Base-by-base conservation (phyloP, 2,329 filamentous ascomycete species). In the Colletotrichum nymphaeae region DNA sequence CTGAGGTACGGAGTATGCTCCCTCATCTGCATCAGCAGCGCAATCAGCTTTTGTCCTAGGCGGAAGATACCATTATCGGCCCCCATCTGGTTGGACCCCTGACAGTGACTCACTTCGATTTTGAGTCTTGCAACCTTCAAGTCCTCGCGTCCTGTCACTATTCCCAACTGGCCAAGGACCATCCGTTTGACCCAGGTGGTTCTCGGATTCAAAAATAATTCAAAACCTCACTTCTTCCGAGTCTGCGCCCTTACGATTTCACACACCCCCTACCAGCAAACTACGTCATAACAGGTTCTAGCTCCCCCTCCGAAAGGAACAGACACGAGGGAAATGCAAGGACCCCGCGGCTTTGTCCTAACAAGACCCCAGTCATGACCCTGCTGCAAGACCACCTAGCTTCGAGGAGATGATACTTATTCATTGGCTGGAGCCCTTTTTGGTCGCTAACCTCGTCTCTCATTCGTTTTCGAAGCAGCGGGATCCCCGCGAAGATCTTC, bases 401-500 rank as follows among this genome's bases (percentile, higher is more conserved):
- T 42, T 28, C 30, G 22, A 53, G 26, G 14, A 57, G 35, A 37
- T 24, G 69, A 30, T 16, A 19, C 66, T 62, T 71, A 74, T 74
- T 71, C 49, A 75, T 74, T 75, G 73, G 67, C 24, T 24, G 32
- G 9, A 58, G 24, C 56, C 65, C 70, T 58, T 60, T 72, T 67
- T 58, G 55, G 73, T 62, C 65, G 53, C 30, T 22, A 49, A 55
- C n/a, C 30, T 22, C 62, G 71, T 37, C 57, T 70, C 63, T 67
- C 63, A 75, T 75, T 75, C 73, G 73, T 66, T 53, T 68, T 62
- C 42, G 22, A 11, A 59, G 49, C 66, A 65, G 52, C 70, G 62
- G 63, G 28, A 75, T 75, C 73, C 73, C 69, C 65, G 73, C 53
- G 73, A 59, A 63, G 70, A 75, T 75, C 73, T 59, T 24, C 58